Evolutionary conservation across 2,329 filamentous ascomycete species (phyloP), one percentile per base, ranked within the genome.

Genomic region (Teratosphaeria destructans): DNA sequence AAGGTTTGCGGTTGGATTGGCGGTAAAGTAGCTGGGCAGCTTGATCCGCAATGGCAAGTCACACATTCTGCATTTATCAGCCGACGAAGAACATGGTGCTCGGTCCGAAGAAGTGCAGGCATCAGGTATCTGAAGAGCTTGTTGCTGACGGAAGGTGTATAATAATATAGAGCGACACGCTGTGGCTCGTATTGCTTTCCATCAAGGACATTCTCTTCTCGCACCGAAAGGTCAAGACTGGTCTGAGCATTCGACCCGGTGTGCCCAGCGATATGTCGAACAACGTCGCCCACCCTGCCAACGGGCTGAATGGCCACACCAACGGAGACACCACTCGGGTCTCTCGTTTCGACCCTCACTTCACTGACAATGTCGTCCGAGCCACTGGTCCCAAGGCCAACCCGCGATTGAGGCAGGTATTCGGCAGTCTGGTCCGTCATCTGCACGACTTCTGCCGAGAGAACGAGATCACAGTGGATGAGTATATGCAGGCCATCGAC

Each of bases 361-460:
- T 73, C 60, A 75, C 73, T 6, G 64, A 70, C 14, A 63, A 68
- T 57, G 72, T 74, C 56, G 71, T 74, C 61, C 68, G 69, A 19
- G 65, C 73, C 7, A 74, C 69, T 55, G 72, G 72, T 8, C 69
- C 72, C 7, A 72, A 71, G 35, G 69, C 71, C 4, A 64, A 66
- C 57, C 67, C 67, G 2, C 67, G 73, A 7, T 60, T 72, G 37
- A 62, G 67, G 54, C 62, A 72, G 56, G 69, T 82, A 67, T 77
- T 82, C 73, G 68, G 72, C 32, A 74, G 76, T 47, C 67, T 84
- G 29, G 83, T 82, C 62, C 71, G 73, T 54, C 82, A 85, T 67
- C 71, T 84, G 5, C 82, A 85, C 63, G 82, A 84, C 67, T 85
- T 82, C 68, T 81, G 81, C 26, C 76, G 82, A 59, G 82, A 84